Base-by-base conservation (phyloP, 352 stramenopile species). In the Proteromonas lacertae region DNA sequence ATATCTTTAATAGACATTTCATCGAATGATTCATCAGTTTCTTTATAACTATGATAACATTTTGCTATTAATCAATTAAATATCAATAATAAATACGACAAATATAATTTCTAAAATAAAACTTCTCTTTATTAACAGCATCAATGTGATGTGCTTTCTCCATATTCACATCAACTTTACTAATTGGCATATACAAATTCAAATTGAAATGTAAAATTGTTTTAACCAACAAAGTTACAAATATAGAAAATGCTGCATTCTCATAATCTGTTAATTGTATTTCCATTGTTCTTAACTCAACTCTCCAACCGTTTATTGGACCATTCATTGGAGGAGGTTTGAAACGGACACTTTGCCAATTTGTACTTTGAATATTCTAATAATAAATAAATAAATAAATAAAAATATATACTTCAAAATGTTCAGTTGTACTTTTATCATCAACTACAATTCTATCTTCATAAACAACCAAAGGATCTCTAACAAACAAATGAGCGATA, bases 331-430 rank as follows among this genome's bases (percentile, higher is more conserved):
- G 81, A 30, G 88, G 88, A 25, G 86, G 86, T 64, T 99, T 99
- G 86, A 86, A 99, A 33, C 88, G 74, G 41, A 97, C 79, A n/a
- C 76, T 92, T 62, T 96, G 82, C 88, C 88, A 99, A 53, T 99
- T 99, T 17, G 84, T 97, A 48, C 72, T 92, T 64, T 99, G 88
- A 43, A 99, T 93, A 50, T 90, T 96, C 54, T 99, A 80, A 53
- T 91, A 95, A 51, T 96, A 80, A 45, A 93, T 79, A 10, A 20
- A 25, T 16, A n/a, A 17, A 4, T 6, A 36, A 10, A 38, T 19
- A 13, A 33, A 36, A n/a, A 30, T 9, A 36, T 33, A 10, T 10
- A 10, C 5, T 26, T 10, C 45, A 29, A 45, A 60, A 36, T 55
- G 47, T 26, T 56, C 51, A 3, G 65, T 80, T 34, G 62, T 55